Percentiles rank a stretch among this genome's conserved stretches.
phyloP scores from a whole-genome alignment of 495 filamentous ascomycete species.

The Aspergillus mulundensis region DNA sequence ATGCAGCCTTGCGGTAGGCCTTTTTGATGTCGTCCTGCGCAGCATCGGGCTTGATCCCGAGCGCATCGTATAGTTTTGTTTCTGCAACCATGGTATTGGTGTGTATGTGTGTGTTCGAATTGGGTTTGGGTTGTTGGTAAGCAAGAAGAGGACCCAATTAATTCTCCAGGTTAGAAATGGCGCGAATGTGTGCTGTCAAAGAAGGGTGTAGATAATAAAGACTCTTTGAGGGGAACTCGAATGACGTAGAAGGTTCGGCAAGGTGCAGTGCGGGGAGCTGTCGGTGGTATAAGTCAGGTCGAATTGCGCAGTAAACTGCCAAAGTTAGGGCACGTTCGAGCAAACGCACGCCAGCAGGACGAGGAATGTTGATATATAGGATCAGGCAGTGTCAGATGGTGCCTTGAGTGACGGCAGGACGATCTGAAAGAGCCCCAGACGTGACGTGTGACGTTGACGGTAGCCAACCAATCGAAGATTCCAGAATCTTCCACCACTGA shows the following conservation, averaged over 20 bases:
- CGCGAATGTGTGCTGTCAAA: conserved; percentile 8
- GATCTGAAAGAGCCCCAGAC: conserved; percentile 13
- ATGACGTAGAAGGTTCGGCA: conserved; percentile 39
- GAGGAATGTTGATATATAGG: background rate
- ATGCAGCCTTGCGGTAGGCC: conserved; percentile 84
- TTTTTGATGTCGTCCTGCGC: conserved; percentile 96
- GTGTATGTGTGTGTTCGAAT: conserved; percentile 24
- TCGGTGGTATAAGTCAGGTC: background rate
- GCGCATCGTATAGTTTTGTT: conserved; percentile 77
- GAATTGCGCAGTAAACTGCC: background rate
- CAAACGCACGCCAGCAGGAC: background rate
- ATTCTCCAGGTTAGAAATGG: background rate
- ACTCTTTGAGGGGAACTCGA: conserved; percentile 23
- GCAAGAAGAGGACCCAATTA: background rate
- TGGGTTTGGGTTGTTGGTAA: background rate
- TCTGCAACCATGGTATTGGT: conserved; percentile 67
- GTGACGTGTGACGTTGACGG: conserved; percentile 34
- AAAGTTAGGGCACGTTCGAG: background rate
- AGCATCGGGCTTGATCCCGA: conserved; percentile 72
- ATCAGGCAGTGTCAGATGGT: background rate
- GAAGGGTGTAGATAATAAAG: background rate
- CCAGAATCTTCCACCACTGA: conserved; percentile 30
- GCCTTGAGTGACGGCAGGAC: conserved; percentile 12
- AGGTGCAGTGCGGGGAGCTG: conserved; percentile 3
- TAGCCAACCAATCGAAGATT: conserved; percentile 27